Conservation (phyloP, 306 rosid genomes). For the barrel medic (Medicago truncatula) region MtrunA17r5.0-ANR NC_053045.1:44186001-44186500, state of each 20-base stretch:
- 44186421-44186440: constrained; percentile 93
- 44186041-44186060: neutral
- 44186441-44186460: constrained; percentile 93
- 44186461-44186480: constrained; percentile 88
- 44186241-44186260: neutral
- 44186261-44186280: neutral
- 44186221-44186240: constrained; percentile 89
- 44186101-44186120: constrained; percentile 90
- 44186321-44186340: neutral
- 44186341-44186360: neutral
- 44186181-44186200: constrained; percentile 85
- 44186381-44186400: constrained; percentile 48
- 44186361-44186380: neutral
- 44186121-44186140: constrained; percentile 89
- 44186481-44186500: constrained; percentile 93
- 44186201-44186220: constrained; percentile 79
- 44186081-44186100: neutral
- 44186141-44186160: constrained; percentile 93
- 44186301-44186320: neutral
- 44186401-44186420: constrained; percentile 89
- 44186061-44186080: neutral
- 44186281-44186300: neutral
- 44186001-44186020: constrained; percentile 73
- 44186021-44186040: neutral
- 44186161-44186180: constrained; percentile 85